These are phyloP conservation scores for Pyrenochaeta sp. DNA, from an alignment of 2,329 filamentous ascomycete species.

Conservation along the genomic window DNA sequence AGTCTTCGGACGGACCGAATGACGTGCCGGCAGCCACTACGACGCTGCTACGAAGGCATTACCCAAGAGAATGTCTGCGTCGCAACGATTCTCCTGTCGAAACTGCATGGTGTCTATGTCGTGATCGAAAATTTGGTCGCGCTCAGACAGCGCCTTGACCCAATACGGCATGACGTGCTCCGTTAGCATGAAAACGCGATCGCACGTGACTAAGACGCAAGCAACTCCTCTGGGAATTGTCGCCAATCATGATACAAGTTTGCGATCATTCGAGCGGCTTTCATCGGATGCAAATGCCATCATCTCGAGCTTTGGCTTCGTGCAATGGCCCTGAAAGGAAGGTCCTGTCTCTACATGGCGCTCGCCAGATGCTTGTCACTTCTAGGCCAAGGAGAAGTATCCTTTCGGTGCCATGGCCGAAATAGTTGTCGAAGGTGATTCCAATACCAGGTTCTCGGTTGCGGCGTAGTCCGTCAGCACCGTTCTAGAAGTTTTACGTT, in stretches of 20 bases:
- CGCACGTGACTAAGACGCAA: constrained; percentile 1
- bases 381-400: no score
- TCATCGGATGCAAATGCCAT: not conserved
- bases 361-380: no score
- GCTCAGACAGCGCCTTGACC: not conserved
- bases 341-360: no score
- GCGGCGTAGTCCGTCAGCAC: no score
- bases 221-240: not conserved
- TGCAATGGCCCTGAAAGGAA: no score
- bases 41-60: not conserved
- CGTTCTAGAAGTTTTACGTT: no score
- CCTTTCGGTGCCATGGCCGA: no score
- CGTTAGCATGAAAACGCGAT: not conserved
- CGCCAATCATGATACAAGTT: not conserved
- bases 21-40: constrained; percentile 4
- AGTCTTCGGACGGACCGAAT: constrained; percentile 5
- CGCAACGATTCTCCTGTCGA: not conserved
- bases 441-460: no score
- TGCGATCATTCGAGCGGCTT: not conserved
- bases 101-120: not conserved
- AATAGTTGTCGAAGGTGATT: no score
- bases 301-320: no score
- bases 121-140: constrained; percentile 1
- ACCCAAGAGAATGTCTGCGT: not conserved
- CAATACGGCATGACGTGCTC: not conserved